Evolutionary conservation across 78 protist genomes (phyloP).

Genomic region (Protostelium mycophagum): DNA sequence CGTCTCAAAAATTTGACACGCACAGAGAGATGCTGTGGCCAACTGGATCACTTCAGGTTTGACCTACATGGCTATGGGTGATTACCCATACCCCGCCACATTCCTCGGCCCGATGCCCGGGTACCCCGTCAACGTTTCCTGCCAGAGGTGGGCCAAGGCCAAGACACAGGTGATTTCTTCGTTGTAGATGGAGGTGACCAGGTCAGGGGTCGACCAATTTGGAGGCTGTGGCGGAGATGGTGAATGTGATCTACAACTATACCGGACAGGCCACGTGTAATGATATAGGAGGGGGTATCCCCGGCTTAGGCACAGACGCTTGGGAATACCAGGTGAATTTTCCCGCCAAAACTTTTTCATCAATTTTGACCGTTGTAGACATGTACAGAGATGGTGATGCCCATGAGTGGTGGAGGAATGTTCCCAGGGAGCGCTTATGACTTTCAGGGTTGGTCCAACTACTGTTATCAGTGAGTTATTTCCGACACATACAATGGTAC

Average conservation of each 20-base stretch:
- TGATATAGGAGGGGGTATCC: not conserved
- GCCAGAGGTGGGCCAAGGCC: constrained; percentile 7
- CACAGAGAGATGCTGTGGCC: not conserved
- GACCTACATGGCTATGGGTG: constrained; percentile 51
- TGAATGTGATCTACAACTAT: constrained; percentile 36
- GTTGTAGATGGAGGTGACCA: not conserved
- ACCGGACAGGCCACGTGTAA: constrained; percentile 37
- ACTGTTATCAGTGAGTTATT: constrained; percentile 15
- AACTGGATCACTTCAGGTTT: constrained; percentile 28
- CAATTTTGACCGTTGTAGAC: constrained; percentile 1
- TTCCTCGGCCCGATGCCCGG: constrained; percentile 65
- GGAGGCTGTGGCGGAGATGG: not conserved
- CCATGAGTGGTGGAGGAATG: constrained; percentile 40
- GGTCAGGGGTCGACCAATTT: not conserved
- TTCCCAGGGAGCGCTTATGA: constrained; percentile 25
- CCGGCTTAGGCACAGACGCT: not conserved
- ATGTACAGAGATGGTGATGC: constrained; percentile 71
- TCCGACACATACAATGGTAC: not conserved
- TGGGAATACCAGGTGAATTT: constrained; percentile 47
- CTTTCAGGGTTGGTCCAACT: not conserved
- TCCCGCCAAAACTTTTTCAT: too few species aligned
- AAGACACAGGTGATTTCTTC: not conserved
- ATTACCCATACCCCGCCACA: constrained; percentile 54
- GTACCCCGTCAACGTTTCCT: constrained; percentile 50
- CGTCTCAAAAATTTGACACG: not conserved